A percentile compares a stretch with the other conserved stretches of the same genome.
Conservation (phyloP, 257 asterid species). For the Nicotiana tabacum region DNA sequence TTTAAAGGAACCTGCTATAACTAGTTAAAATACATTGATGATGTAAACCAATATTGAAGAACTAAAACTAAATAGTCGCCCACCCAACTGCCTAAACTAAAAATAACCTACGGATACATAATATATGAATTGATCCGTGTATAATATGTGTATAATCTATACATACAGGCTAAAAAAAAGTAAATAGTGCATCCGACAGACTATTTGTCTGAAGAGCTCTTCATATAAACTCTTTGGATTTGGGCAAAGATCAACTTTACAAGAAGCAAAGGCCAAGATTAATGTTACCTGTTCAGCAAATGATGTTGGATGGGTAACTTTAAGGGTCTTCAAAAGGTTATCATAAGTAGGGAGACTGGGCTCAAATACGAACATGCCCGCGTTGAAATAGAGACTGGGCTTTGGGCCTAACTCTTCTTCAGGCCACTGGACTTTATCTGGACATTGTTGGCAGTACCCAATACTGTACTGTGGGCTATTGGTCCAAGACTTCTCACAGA, state of each 20-base stretch:
- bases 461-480: neutral
- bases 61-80: no score
- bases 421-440: slow-evolving; percentile 7
- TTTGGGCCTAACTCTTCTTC: slow-evolving; percentile 8
- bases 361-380: slow-evolving; percentile 12
- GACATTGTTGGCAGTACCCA: slow-evolving; percentile 10
- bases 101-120: no score
- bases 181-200: no score
- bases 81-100: no score
- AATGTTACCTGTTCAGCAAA: slow-evolving; percentile 12
- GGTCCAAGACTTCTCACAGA: slow-evolving; percentile 16
- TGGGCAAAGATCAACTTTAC: neutral
- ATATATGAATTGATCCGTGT: no score
- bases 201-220: no score
- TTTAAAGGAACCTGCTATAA: no score
- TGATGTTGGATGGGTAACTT: slow-evolving; percentile 8
- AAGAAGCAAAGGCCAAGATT: neutral
- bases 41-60: neutral
- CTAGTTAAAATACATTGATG: neutral
- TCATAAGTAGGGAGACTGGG: slow-evolving; percentile 2
- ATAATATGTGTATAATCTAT: no score
- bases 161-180: no score
- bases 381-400: slow-evolving; percentile 14
- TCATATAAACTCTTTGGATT: no score
- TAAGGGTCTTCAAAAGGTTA: neutral